These are phyloP conservation scores for Pterocarpus macrocarpus DNA, from an alignment of 306 rosid genomes.

Conservation along the genomic window DNA sequence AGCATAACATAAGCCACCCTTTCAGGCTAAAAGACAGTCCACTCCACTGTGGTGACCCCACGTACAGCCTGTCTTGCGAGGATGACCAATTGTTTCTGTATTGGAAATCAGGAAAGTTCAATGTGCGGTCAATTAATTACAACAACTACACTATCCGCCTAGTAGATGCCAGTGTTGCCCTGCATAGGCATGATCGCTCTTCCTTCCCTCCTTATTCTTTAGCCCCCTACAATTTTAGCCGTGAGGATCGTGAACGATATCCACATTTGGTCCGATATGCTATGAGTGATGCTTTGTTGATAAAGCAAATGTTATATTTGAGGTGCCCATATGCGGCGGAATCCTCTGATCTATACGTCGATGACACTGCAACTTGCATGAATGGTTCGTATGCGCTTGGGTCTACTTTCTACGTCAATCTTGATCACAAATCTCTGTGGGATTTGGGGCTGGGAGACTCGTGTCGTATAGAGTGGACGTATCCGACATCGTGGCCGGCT, in stretches of 20 bases:
- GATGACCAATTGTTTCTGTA: background rate
- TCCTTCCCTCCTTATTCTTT: constrained; percentile 30
- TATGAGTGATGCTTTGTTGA: too few relatives aligned
- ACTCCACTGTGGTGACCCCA: background rate
- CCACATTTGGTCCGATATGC: too few relatives aligned
- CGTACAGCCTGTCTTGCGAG: constrained; percentile 22
- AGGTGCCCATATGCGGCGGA: background rate
- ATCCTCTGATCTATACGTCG: too few relatives aligned
- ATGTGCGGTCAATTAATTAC: constrained; percentile 47
- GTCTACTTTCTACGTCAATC: background rate
- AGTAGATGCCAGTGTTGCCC: constrained; percentile 39
- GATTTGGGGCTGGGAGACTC: background rate
- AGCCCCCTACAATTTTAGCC: background rate
- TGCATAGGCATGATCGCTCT: background rate
- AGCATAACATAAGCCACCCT: constrained; percentile 41
- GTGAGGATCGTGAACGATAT: too few relatives aligned
- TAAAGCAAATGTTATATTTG: background rate
- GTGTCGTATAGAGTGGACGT: background rate
- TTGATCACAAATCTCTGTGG: background rate
- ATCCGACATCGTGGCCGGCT: background rate
- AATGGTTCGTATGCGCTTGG: background rate
- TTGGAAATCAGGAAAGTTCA: background rate
- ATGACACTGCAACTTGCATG: background rate
- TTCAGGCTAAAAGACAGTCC: constrained; percentile 33
- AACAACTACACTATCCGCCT: constrained; percentile 45